phyloP scores from a whole-genome alignment of 2,329 filamentous ascomycete species.

The Didymosphaeria variabile region DNA sequence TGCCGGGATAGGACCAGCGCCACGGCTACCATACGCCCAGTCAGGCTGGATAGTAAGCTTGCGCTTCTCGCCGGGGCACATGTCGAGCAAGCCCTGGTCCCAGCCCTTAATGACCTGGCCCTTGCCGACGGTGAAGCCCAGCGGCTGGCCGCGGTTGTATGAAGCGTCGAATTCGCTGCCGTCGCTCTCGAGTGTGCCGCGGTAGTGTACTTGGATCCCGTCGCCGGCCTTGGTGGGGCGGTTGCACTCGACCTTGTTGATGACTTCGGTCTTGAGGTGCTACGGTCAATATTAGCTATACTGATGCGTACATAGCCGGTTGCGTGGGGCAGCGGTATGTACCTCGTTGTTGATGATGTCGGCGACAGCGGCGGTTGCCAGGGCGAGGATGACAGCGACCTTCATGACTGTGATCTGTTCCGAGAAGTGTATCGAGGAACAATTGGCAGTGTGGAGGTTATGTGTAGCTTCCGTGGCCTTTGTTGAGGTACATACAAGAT shows the following conservation, averaged over 20 bases:
- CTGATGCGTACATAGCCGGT: neutral
- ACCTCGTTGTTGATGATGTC: constrained; percentile 46
- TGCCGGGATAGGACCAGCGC: constrained; percentile 85
- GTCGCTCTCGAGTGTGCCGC: constrained; percentile 76
- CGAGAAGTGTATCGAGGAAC: neutral
- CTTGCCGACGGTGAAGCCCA: constrained; percentile 80
- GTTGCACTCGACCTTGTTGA: constrained; percentile 76
- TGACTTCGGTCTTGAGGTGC: constrained; percentile 79
- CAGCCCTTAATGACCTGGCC: constrained; percentile 96
- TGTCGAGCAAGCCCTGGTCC: constrained; percentile 90
- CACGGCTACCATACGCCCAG: constrained; percentile 81
- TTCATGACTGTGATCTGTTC: constrained; percentile 49
- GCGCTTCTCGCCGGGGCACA: constrained; percentile 96
- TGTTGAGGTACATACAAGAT: constrained; percentile 6
- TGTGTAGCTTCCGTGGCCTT: constrained; percentile 6
- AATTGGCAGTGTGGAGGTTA: constrained; percentile 1
- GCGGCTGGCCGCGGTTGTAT: constrained; percentile 81
- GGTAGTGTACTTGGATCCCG: constrained; percentile 86
- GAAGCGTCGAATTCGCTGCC: constrained; percentile 64
- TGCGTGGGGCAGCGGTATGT: constrained; percentile 5
- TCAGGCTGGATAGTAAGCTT: constrained; percentile 90
- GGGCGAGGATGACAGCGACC: constrained; percentile 55
- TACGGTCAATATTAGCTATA: constrained; percentile 49
- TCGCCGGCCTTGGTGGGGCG: constrained; percentile 77
- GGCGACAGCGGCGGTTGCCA: constrained; percentile 58